Evolutionary conservation across 2,329 filamentous ascomycete genomes (phyloP).

Genomic region (Chaetomium sp.): DNA sequence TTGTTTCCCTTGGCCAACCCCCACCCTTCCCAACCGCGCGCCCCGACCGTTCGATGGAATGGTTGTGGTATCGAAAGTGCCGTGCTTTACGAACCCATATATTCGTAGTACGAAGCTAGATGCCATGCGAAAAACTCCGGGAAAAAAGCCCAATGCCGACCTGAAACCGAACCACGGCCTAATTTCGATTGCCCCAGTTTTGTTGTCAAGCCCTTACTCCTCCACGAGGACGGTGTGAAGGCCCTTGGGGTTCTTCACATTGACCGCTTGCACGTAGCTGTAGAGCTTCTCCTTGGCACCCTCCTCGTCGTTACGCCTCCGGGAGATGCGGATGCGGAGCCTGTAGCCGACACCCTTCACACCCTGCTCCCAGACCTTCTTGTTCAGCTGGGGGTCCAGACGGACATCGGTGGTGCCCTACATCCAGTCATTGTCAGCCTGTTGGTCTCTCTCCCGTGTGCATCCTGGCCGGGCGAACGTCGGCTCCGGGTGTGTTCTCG

Average conservation of each 20-base stretch:
- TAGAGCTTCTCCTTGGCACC: conserved; percentile 99
- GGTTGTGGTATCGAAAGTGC: conserved; percentile 24
- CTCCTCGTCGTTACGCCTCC: conserved; percentile 99
- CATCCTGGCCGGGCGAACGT: not conserved
- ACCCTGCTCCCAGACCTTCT: conserved; percentile 99
- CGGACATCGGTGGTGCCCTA: conserved; percentile 97
- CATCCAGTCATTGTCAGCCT: conserved; percentile 20
- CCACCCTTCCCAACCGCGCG: not conserved
- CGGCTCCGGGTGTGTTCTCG: not conserved
- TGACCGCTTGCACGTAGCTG: conserved; percentile 99
- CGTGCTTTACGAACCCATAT: conserved; percentile 31
- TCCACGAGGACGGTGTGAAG: conserved; percentile 85
- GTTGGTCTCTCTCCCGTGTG: not conserved
- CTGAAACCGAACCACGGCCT: conserved; percentile 32
- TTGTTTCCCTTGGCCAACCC: conserved; percentile 8
- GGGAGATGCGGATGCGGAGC: conserved; percentile 95
- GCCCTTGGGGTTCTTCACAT: conserved; percentile 99
- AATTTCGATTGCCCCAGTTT: conserved; percentile 24
- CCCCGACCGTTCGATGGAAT: conserved; percentile 16
- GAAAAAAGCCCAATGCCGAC: conserved; percentile 37
- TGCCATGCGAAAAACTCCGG: conserved; percentile 37
- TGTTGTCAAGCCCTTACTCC: conserved; percentile 45
- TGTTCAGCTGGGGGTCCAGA: conserved; percentile 97
- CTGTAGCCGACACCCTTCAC: conserved; percentile 98
- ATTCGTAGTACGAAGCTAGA: conserved; percentile 40